Evolutionary conservation across 2,329 filamentous ascomycete genomes (phyloP).

Genomic region (Cladophialophora chaetospira): DNA sequence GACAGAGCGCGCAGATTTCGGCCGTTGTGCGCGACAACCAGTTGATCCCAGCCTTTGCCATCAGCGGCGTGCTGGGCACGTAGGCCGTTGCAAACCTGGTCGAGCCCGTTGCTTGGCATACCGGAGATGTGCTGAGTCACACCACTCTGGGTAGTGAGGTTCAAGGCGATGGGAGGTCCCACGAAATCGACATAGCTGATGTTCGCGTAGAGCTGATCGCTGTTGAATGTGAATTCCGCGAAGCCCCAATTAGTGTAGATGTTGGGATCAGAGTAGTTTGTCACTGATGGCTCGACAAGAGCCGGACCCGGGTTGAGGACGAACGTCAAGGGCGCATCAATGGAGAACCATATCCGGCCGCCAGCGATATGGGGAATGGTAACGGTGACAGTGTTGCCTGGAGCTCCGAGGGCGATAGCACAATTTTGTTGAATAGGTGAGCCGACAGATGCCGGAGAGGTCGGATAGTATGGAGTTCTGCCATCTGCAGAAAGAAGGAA

Average conservation of each 20-base stretch:
- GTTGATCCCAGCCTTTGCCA: constrained; percentile 62
- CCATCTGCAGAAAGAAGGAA: constrained; percentile 69
- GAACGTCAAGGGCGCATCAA: constrained; percentile 64
- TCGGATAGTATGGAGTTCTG: constrained; percentile 64
- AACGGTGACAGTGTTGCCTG: constrained; percentile 61
- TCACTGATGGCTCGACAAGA: constrained; percentile 73
- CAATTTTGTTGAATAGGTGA: constrained; percentile 52
- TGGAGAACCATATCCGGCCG: constrained; percentile 71
- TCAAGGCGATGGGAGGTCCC: constrained; percentile 60
- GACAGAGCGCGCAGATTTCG: constrained; percentile 45
- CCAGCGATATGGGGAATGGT: constrained; percentile 71
- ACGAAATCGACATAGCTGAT: constrained; percentile 79
- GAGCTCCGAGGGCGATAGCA: constrained; percentile 64
- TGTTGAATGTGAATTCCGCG: constrained; percentile 69
- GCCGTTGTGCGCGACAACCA: constrained; percentile 53
- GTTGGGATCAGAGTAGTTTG: constrained; percentile 65
- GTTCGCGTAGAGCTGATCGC: constrained; percentile 64
- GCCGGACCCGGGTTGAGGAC: constrained; percentile 70
- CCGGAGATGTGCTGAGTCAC: constrained; percentile 57
- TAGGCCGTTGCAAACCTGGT: constrained; percentile 57
- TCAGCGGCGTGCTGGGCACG: constrained; percentile 59
- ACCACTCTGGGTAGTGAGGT: constrained; percentile 49
- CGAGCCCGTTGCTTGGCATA: constrained; percentile 59
- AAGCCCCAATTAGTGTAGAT: constrained; percentile 66
- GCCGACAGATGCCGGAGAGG: constrained; percentile 54